These are phyloP conservation scores for Moesziomyces aphidis DNA, from an alignment of 1,284 basidiomycete genomes.

Conservation along the genomic window DNA sequence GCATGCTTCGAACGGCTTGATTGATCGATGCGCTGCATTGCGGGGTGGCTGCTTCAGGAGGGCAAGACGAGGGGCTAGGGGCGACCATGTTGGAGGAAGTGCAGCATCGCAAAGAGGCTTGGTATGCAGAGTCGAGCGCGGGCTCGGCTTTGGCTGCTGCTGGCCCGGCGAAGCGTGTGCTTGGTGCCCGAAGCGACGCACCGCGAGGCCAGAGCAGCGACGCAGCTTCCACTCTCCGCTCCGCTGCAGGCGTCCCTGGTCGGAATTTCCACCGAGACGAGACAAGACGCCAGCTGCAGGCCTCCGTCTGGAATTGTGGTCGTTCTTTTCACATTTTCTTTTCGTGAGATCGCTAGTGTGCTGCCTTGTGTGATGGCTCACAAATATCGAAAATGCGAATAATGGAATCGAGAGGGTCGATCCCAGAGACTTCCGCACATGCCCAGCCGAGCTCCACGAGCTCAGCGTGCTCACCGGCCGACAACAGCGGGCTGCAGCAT, in stretches of 20 bases:
- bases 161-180: conserved; percentile 2
- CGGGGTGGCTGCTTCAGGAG: conserved; percentile 2
- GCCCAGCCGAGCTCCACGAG: not conserved
- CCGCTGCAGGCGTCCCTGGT: conserved; percentile 13
- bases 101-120: too few species aligned
- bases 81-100: not conserved
- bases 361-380: too few species aligned
- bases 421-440: not conserved
- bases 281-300: not conserved
- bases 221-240: conserved; percentile 20
- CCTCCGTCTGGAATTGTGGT: not conserved
- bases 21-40: not conserved
- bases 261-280: conserved; percentile 6
- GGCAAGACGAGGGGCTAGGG: not conserved
- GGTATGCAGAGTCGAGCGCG: not conserved
- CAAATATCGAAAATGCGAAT: not conserved
- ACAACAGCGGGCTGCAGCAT: not conserved
- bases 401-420: not conserved
- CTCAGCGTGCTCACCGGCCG: not conserved
- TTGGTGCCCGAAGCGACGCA: not conserved
- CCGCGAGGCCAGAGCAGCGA: not conserved
- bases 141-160: conserved; percentile 20
- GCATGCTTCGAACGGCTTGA: not conserved
- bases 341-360: too few species aligned
- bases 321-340: too few species aligned